Evolutionary conservation across 2,329 filamentous ascomycete genomes (phyloP), one percentile per base, ranked within the genome.

Genomic region (Colletotrichum navitas): DNA sequence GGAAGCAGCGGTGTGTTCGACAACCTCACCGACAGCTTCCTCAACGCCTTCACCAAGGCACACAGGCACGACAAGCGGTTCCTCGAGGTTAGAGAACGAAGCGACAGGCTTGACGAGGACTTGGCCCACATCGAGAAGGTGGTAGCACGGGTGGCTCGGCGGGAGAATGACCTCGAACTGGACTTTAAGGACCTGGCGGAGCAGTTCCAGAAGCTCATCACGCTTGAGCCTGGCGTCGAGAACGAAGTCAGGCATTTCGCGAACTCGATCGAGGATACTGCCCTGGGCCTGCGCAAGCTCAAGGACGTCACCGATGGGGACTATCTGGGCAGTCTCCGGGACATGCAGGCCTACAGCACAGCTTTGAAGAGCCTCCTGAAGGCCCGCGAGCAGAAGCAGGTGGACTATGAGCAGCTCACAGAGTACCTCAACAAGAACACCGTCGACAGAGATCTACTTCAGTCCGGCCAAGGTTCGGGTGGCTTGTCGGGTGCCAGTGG

Each of bases 1-100:
- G 79, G 82, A 76, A 86, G 86, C 34, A 87, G 88, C 16, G 92
- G 94, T 49, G 94, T 98, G 54, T 96, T 99, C 76, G 96, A 99
- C 79, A 95, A 93, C 77, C 94, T 98, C 79, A 94, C 96, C 51
- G 96, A 99, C 80, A 97, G 93, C 45, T 97, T 98, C 79, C 93
- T 99, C 81, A 98, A 98, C 79, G 95, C 94, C 49, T 99, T 99
- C 78, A 95, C 93, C 59, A 99, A 98, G 82, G 92, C 97, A 1
- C 93, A 98, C 85, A 97, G 97, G 81, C 93, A 95, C 8, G 96
- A 99, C 82, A 92, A 93, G 76, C 92, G 96, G 41, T 99, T 99
- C 81, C 91, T 97, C 75, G 95, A 98, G 79, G 95, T 98, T 72
- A 91, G 92, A 77, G 96, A 98, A 78, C 93, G 94, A 80, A 93